A percentile compares a stretch with the other conserved stretches of the same genome.
Conservation (phyloP, 2,329 filamentous ascomycete species). For the Colletotrichum tamarilloi region DNA sequence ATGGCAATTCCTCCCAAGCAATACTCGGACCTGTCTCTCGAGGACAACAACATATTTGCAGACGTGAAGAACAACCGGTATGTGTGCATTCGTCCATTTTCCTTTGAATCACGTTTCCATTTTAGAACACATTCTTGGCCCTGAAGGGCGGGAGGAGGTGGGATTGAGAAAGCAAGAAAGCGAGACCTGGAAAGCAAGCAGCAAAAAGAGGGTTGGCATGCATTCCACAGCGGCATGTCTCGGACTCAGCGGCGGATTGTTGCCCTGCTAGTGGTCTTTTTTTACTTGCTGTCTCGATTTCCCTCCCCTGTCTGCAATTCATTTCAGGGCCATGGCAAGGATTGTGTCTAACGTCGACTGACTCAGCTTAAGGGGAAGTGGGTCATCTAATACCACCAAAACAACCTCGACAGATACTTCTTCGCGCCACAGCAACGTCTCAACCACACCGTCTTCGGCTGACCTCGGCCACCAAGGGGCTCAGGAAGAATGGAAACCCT, state of each 20-base stretch:
- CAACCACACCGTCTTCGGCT: slow-evolving; percentile 70
- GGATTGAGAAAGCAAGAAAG: neutral
- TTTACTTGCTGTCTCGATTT: slow-evolving; percentile 16
- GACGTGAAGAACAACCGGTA: slow-evolving; percentile 69
- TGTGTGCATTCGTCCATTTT: slow-evolving; percentile 46
- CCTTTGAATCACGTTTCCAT: slow-evolving; percentile 25
- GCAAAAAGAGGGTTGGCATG: slow-evolving; percentile 20
- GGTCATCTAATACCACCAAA: slow-evolving; percentile 71
- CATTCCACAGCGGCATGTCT: slow-evolving; percentile 36
- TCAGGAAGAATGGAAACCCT: slow-evolving; percentile 53
- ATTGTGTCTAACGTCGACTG: slow-evolving; percentile 46
- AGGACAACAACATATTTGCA: slow-evolving; percentile 70
- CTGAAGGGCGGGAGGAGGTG: neutral
- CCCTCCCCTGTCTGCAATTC: slow-evolving; percentile 36
- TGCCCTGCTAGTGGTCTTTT: slow-evolving; percentile 26
- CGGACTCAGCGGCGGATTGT: slow-evolving; percentile 30
- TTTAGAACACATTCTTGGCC: slow-evolving; percentile 30
- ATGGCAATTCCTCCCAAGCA: slow-evolving; percentile 46
- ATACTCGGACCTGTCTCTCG: slow-evolving; percentile 50
- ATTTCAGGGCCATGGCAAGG: slow-evolving; percentile 36
- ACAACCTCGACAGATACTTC: slow-evolving; percentile 69
- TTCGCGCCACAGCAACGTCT: slow-evolving; percentile 71
- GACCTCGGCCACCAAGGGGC: slow-evolving; percentile 50
- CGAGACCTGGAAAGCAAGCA: neutral
- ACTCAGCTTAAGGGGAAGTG: slow-evolving; percentile 64